Evolutionary conservation across 2,329 filamentous ascomycete species (phyloP).

Genomic region (Aspergillus ruber): DNA sequence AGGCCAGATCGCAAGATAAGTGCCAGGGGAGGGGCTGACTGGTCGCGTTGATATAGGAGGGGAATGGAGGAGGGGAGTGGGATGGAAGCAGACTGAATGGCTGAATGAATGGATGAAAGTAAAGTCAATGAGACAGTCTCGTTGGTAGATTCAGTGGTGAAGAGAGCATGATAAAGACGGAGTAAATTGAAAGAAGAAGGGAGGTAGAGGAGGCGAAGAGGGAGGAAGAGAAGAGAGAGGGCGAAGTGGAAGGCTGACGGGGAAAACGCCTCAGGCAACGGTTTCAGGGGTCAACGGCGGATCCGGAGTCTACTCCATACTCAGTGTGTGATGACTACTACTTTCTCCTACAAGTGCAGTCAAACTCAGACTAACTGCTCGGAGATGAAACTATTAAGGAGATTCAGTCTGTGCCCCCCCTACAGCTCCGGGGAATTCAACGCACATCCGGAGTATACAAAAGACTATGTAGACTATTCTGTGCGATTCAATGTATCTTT

Average conservation of each 20-base stretch:
- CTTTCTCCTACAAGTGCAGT: too few species aligned
- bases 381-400: too few species aligned
- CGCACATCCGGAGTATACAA: too few species aligned
- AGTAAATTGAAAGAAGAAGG: neutral
- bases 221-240: constrained; percentile 4
- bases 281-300: constrained; percentile 12
- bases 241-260: neutral
- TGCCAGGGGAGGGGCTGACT: neutral
- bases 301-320: too few species aligned
- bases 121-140: neutral
- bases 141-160: constrained; percentile 2
- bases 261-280: constrained; percentile 4
- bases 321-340: too few species aligned
- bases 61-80: neutral
- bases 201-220: neutral
- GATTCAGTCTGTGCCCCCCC: too few species aligned
- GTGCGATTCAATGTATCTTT: too few species aligned
- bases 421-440: too few species aligned
- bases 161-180: neutral
- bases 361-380: too few species aligned
- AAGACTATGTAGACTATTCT: too few species aligned
- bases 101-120: neutral
- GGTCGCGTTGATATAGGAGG: neutral
- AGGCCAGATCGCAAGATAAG: neutral
- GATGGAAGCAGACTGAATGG: neutral